Percentiles rank a stretch among this genome's conserved stretches.
Evolutionary conservation across 2,329 filamentous ascomycete genomes (phyloP).

Genomic region (Emergomyces pasteurianus): DNA sequence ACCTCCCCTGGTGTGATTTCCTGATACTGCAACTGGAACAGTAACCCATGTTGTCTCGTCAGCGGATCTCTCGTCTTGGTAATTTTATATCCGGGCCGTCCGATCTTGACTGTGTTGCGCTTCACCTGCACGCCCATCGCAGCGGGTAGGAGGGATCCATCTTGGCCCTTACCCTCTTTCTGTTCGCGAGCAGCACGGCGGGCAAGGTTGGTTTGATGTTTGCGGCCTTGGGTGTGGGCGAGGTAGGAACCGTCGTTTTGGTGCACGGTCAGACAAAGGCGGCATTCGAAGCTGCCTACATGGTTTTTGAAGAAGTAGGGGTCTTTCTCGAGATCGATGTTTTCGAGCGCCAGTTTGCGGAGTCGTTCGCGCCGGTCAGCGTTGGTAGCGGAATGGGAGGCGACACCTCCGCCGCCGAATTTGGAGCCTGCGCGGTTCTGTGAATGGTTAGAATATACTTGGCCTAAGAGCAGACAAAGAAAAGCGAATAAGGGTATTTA

Average conservation of each 20-base stretch:
- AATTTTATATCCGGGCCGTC: constrained; percentile 92
- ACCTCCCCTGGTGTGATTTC: constrained; percentile 66
- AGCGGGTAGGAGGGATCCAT: constrained; percentile 54
- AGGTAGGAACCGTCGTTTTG: constrained; percentile 99
- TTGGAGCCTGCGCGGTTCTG: constrained; percentile 95
- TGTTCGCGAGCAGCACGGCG: constrained; percentile 91
- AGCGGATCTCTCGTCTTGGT: constrained; percentile 87
- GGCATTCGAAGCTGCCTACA: constrained; percentile 94
- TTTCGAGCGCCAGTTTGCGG: constrained; percentile 94
- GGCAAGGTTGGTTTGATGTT: constrained; percentile 97
- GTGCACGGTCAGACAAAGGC: constrained; percentile 91
- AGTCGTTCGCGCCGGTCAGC: constrained; percentile 94
- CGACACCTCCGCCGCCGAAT: constrained; percentile 93
- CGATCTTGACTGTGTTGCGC: constrained; percentile 86
- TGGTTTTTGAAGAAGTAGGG: constrained; percentile 99
- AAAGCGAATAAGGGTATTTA: background rate
- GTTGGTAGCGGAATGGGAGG: constrained; percentile 85
- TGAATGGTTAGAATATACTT: constrained; percentile 6
- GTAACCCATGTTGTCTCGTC: constrained; percentile 73
- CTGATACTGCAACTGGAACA: constrained; percentile 96
- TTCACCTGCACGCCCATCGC: constrained; percentile 69
- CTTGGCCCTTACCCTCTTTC: constrained; percentile 62
- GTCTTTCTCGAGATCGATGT: constrained; percentile 98
- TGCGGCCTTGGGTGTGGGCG: constrained; percentile 94
- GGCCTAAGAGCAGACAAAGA: background rate